A percentile compares a stretch with the other conserved stretches of the same genome.
phyloP scores from a whole-genome alignment of 495 filamentous ascomycete genomes.

The Xylaria cubensis region DNA sequence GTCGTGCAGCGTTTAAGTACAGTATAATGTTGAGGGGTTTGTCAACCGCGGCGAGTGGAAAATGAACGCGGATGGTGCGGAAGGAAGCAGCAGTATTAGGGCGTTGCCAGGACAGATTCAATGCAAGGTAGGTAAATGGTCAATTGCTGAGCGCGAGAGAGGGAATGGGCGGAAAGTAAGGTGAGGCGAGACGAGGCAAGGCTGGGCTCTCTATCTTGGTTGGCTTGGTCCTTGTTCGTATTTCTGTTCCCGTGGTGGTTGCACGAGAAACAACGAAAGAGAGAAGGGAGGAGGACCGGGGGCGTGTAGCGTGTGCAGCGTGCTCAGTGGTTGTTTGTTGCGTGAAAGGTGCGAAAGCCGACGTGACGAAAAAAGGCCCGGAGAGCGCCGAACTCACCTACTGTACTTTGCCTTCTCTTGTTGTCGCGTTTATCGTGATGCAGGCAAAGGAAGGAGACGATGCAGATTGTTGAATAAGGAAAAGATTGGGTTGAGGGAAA shows the following conservation, averaged over 20 bases:
- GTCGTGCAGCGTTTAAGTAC: neutral
- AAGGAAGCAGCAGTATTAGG: neutral
- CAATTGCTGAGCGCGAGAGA: neutral
- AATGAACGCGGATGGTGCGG: neutral
- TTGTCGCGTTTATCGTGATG: neutral
- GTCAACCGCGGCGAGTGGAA: neutral
- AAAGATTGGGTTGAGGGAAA: neutral
- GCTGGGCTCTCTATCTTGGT: neutral
- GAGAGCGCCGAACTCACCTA: slow-evolving; percentile 4
- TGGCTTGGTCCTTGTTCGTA: neutral
- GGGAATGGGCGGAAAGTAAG: neutral
- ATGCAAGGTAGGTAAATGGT: neutral
- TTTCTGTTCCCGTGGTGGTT: slow-evolving; percentile 12
- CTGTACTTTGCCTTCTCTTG: neutral
- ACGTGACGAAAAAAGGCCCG: slow-evolving; percentile 6
- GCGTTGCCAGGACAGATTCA: neutral
- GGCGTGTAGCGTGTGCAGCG: neutral
- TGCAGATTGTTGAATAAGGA: neutral
- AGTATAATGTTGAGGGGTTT: neutral
- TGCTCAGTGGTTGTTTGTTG: neutral
- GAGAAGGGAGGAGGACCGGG: neutral
- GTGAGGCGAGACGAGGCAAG: slow-evolving; percentile 8
- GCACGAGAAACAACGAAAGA: slow-evolving; percentile 8
- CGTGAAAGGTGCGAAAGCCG: neutral
- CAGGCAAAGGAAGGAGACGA: neutral